phyloP scores from a whole-genome alignment of 495 filamentous ascomycete species.

The Neurospora sublineolata region DNA sequence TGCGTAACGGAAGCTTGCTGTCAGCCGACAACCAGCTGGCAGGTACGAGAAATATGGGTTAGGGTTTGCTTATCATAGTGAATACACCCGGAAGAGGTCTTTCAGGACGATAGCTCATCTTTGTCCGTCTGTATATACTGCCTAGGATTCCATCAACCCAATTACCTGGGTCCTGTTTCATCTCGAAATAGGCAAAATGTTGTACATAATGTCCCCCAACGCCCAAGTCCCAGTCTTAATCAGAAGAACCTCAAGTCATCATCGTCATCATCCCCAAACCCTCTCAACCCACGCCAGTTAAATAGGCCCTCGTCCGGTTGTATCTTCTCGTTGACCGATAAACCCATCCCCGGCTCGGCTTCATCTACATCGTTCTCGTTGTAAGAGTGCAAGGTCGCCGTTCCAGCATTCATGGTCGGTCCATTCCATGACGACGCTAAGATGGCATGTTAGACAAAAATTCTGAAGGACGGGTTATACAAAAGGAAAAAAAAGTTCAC shows the following conservation, averaged over 20 bases:
- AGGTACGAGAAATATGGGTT: not conserved
- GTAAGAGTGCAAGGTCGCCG: slow-evolving; percentile 66
- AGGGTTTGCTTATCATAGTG: not conserved
- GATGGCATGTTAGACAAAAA: not conserved
- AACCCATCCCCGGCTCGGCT: slow-evolving; percentile 47
- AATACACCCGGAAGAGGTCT: not conserved
- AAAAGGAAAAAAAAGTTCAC: not conserved
- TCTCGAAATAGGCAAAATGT: not conserved
- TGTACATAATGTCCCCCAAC: not conserved
- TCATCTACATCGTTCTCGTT: slow-evolving; percentile 58
- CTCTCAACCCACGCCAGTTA: not conserved
- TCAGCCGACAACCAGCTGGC: not conserved
- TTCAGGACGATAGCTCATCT: not conserved
- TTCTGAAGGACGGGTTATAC: not conserved
- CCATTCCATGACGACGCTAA: slow-evolving; percentile 74
- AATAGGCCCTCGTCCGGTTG: not conserved
- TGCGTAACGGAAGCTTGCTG: not conserved
- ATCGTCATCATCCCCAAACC: not conserved
- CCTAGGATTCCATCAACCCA: not conserved
- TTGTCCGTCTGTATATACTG: not conserved
- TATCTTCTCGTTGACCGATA: slow-evolving; percentile 42
- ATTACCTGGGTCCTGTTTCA: not conserved
- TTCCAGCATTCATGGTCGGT: slow-evolving; percentile 54
- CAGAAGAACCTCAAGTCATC: not conserved
- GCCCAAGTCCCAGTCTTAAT: not conserved